These are phyloP conservation scores for Fusarium cicatricum DNA, from an alignment of 2,329 filamentous ascomycete genomes.

Conservation along the genomic window DNA sequence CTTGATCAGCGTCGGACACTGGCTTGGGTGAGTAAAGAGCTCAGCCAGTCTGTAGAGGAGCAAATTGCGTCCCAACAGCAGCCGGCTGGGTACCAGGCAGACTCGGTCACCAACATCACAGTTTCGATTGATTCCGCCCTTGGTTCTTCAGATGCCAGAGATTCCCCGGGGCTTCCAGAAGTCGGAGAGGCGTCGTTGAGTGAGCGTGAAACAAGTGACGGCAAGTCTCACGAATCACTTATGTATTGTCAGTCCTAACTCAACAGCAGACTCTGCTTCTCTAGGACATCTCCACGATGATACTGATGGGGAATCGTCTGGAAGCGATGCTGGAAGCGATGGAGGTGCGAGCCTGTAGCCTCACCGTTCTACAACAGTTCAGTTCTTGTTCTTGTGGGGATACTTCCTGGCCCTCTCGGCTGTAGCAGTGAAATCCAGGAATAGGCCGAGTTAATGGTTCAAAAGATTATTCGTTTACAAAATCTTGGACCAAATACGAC, in stretches of 20 bases:
- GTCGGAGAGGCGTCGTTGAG: not conserved
- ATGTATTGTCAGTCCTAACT: not conserved
- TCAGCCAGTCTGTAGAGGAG: conserved; percentile 8
- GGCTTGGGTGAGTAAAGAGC: conserved; percentile 4
- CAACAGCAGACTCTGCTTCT: conserved; percentile 14
- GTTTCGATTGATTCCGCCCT: not conserved
- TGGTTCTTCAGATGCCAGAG: conserved; percentile 7
- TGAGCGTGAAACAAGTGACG: not conserved
- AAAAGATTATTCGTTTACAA: no score
- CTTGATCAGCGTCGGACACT: conserved; percentile 1
- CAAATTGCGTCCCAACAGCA: conserved; percentile 3
- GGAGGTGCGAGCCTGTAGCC: conserved; percentile 13
- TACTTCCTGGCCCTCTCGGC: no score
- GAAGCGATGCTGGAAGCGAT: conserved; percentile 18
- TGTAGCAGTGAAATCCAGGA: no score
- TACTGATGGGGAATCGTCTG: not conserved
- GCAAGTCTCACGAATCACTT: not conserved
- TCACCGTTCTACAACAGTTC: no score
- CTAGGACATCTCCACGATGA: conserved; percentile 6
- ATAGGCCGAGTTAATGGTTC: no score
- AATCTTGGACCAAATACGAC: no score
- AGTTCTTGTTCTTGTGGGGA: no score
- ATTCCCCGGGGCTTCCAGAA: conserved; percentile 17
- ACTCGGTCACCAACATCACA: conserved; percentile 32
- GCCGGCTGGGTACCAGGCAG: conserved; percentile 2